Evolutionary conservation across 2,329 filamentous ascomycete species (phyloP).

Genomic region (Cordyceps sp.): DNA sequence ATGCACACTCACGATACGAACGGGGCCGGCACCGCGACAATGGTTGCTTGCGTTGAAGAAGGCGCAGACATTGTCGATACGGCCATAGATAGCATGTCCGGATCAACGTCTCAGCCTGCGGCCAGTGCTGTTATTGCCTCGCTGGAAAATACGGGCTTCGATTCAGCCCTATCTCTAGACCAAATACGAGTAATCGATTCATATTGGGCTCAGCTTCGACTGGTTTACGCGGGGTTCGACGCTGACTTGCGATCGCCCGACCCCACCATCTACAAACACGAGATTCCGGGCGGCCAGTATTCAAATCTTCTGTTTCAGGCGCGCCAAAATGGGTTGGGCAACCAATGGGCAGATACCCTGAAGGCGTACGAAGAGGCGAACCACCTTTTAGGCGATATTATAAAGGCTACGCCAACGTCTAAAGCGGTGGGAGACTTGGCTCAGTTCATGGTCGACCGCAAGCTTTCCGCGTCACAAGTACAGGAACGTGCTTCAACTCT

Average conservation of each 20-base stretch:
- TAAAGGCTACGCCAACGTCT: slow-evolving; percentile 97
- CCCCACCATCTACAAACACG: slow-evolving; percentile 94
- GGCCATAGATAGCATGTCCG: slow-evolving; percentile 89
- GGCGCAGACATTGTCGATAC: slow-evolving; percentile 92
- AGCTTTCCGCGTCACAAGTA: slow-evolving; percentile 67
- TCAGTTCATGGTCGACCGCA: slow-evolving; percentile 99
- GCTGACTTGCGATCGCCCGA: slow-evolving; percentile 85
- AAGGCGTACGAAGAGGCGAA: slow-evolving; percentile 98
- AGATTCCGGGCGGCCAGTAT: slow-evolving; percentile 93
- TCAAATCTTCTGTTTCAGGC: slow-evolving; percentile 94
- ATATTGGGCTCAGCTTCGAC: slow-evolving; percentile 93
- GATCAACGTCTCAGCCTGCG: slow-evolving; percentile 96
- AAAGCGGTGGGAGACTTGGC: slow-evolving; percentile 97
- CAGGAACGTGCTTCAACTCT: slow-evolving; percentile 71
- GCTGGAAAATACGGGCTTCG: slow-evolving; percentile 65
- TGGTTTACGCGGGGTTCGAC: slow-evolving; percentile 96
- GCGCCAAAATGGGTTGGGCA: slow-evolving; percentile 52
- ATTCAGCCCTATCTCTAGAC: slow-evolving; percentile 63
- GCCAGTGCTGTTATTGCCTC: slow-evolving; percentile 90
- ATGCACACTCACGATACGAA: slow-evolving; percentile 98
- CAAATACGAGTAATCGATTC: slow-evolving; percentile 77
- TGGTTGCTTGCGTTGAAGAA: slow-evolving; percentile 88
- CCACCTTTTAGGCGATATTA: slow-evolving; percentile 87
- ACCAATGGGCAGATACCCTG: slow-evolving; percentile 97
- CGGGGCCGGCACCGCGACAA: slow-evolving; percentile 55